Evolutionary conservation across 140 eudicot genomes (phyloP), one percentile per base, ranked within the genome.

Genomic region (Senecio squalidus): DNA sequence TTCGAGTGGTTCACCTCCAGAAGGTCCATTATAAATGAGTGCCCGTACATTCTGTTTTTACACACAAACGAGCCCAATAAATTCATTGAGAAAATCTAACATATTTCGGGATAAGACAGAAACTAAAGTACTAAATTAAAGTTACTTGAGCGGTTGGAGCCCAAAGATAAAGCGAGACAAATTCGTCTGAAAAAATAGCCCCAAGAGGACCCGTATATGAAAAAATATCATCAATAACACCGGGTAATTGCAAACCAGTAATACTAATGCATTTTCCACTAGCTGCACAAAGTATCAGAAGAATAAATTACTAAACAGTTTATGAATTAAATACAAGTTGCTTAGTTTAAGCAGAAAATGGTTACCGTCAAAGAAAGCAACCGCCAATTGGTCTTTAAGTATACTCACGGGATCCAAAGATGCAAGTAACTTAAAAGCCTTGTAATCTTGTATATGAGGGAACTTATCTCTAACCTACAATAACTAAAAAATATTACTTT

Each of bases 61-160:
- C 38, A 65, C 40, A 53, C 59, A 46, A 15, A 26, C 30, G 45
- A 55, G 29, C 63, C 55, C 21, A n/a, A n/a, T 13, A 67, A 62
- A 36, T 71, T 24, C 55, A 48, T 7, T 22, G 18, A 16, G 33
- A 33, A 20, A 28, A 29, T 18, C 9, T 33, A 60, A 48, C 27
- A 10, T 62, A 34, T 33, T 34, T 55, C 9, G 61, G 5, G 58
- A 1, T 2, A 47, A 54, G 34, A 28, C 33, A 34, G 1, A 26
- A 64, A 38, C n/a, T 7, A 26, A 48, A 25, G 2, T 6, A 25
- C 23, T 11, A 40, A 75, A 51, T n/a, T 40, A 49, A 43, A 44
- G 29, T 33, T 84, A 87, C 98, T 60, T 84, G 96, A 67, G 98
- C 96, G 25, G 96, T 92, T 50, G 96, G 98, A 67, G 95, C 95